A percentile compares a stretch with the other conserved stretches of the same genome.
These are phyloP conservation scores for Ophiocordyceps camponoti-floridani DNA, from an alignment of 2,329 filamentous ascomycete species.

Conservation along the genomic window DNA sequence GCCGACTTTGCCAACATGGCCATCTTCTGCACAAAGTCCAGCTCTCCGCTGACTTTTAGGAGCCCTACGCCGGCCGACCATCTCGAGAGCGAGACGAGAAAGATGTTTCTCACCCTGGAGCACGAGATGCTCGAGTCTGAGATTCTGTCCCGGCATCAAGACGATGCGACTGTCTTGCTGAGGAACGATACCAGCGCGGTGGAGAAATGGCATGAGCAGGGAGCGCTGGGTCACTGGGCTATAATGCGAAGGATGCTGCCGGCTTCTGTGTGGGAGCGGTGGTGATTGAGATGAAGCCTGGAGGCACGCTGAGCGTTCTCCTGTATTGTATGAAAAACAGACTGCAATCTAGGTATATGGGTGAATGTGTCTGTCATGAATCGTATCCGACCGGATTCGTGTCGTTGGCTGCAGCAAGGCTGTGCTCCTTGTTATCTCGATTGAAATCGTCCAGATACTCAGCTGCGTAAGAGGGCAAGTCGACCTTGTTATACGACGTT, in stretches of 20 bases:
- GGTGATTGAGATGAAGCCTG: constrained; percentile 27
- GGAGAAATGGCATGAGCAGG: constrained; percentile 52
- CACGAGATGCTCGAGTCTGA: constrained; percentile 44
- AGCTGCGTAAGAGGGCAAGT: constrained; percentile 43
- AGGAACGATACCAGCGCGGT: constrained; percentile 49
- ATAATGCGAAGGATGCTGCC: constrained; percentile 83
- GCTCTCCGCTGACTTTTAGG: constrained; percentile 43
- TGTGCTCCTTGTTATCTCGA: constrained; percentile 11
- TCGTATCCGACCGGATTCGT: too few relatives aligned
- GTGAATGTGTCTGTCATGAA: too few relatives aligned
- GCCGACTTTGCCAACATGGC: constrained; percentile 90
- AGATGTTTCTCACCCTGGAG: constrained; percentile 52
- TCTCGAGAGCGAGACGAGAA: constrained; percentile 51
- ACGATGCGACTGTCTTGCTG: constrained; percentile 34
- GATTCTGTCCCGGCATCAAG: constrained; percentile 20
- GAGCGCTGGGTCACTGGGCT: constrained; percentile 71
- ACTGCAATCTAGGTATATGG: too few relatives aligned
- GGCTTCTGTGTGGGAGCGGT: constrained; percentile 65
- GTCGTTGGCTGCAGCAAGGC: constrained; percentile 8
- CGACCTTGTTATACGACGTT: constrained; percentile 37
- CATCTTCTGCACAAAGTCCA: constrained; percentile 68
- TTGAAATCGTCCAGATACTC: constrained; percentile 23
- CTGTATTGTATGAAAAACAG: too few relatives aligned
- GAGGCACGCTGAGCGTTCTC: too few relatives aligned
- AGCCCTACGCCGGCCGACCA: constrained; percentile 45